Evolutionary conservation across 2,329 filamentous ascomycete genomes (phyloP).

Genomic region (Fusarium longipes): DNA sequence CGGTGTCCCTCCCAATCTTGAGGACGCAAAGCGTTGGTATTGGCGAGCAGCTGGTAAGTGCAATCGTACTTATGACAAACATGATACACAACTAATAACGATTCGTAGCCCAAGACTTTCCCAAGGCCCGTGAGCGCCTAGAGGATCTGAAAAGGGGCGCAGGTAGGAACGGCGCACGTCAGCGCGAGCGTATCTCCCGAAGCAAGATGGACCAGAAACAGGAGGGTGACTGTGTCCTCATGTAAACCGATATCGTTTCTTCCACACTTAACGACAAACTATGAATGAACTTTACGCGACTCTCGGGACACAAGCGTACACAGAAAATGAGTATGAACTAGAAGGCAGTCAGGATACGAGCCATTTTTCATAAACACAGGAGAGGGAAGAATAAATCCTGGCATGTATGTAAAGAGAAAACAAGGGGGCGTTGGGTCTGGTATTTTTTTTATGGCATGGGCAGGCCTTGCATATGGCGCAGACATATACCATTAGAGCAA

Average conservation of each 20-base stretch:
- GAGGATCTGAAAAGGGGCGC: constrained; percentile 85
- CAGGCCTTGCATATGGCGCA: constrained; percentile 11
- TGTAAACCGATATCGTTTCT: constrained; percentile 63
- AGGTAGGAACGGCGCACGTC: constrained; percentile 76
- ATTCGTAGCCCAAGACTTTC: constrained; percentile 85
- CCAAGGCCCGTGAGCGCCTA: constrained; percentile 89
- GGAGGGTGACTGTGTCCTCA: constrained; percentile 87
- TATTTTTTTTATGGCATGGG: constrained; percentile 24
- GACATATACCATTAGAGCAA: constrained; percentile 19
- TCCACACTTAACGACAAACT: constrained; percentile 1
- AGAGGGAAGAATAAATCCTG: background rate
- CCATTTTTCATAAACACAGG: background rate
- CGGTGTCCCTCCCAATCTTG: constrained; percentile 83
- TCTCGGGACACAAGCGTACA: background rate
- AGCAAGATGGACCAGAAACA: constrained; percentile 85
- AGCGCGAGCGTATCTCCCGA: constrained; percentile 81
- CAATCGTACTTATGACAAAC: background rate
- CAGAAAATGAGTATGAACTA: background rate
- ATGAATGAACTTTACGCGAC: background rate
- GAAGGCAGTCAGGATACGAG: background rate
- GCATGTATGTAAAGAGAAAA: constrained; percentile 6
- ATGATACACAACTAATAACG: constrained; percentile 44
- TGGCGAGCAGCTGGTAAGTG: constrained; percentile 93
- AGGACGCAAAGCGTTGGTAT: constrained; percentile 98
- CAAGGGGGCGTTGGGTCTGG: constrained; percentile 25